Base-by-base conservation (phyloP, 768 basidiomycete genomes). In the Suillus subaureus region DNA sequence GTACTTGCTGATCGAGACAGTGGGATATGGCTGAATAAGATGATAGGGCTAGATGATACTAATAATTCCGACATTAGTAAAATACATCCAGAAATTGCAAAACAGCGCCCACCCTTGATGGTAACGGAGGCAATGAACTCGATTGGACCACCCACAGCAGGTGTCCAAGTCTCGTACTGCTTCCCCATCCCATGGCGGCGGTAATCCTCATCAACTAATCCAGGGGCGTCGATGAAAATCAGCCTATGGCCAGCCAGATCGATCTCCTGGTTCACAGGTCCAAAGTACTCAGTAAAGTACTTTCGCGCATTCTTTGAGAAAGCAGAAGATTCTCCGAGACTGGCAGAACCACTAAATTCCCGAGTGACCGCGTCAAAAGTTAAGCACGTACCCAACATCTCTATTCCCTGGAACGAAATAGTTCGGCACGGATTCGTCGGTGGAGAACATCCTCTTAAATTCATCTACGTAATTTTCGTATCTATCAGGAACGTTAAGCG, bases 21-120 rank as follows among this genome's bases (percentile, higher is more conserved):
- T 5, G 96, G 96, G 55, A 97, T 94, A 74, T 98, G 96, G 61
- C 85, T 90, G 64, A 98, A 82, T 31, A 98, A 77, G 60, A 97
- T 85, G 21, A 85, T 73, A 15, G 89, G 88, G 28, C 83, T 74
- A 45, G 70, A 54, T 75, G 72, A 26, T 15, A 40, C 58, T 60
- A 73, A 75, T 57, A 77, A 40, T 12, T 3, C 23, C 40, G 26
- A 21, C 1, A 28, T 60, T 18, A 42, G 40, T 3, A 18, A 42
- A 21, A 28, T 3, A 21, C 6, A 6, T 31, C 11, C 26, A 42
- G 26, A 16, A 6, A 21, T 31, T 21, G 39, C 11, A 42, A 60
- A 5, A 60, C 12, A 21, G 16, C 26, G 18, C 58, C 12, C 58
- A 60, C 58, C 26, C 40, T 5, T 81, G 68, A 73, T 70, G 49